Evolutionary conservation across 1,284 basidiomycete species (phyloP).

Genomic region (Malassezia restricta): DNA sequence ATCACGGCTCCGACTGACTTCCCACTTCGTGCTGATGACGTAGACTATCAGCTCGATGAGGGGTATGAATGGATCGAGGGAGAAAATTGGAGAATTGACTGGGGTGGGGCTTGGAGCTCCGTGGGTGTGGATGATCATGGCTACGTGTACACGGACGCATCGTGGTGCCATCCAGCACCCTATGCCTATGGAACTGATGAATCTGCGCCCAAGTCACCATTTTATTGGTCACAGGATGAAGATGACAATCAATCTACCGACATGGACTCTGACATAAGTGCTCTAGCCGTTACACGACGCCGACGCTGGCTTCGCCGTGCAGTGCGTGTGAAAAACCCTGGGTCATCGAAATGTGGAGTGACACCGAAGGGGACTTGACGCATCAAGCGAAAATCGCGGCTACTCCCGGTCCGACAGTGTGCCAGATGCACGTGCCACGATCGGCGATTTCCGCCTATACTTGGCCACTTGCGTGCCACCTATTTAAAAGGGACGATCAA

Average conservation of each 20-base stretch:
- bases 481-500: too few relatives aligned
- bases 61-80: conserved; percentile 42
- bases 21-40: not conserved
- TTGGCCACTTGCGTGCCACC: too few relatives aligned
- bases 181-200: conserved; percentile 30
- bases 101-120: conserved; percentile 37
- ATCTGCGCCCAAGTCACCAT: not conserved
- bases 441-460: too few relatives aligned
- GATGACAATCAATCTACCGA: conserved; percentile 4
- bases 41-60: conserved; percentile 18
- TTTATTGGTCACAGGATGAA: not conserved
- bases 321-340: not conserved
- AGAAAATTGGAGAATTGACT: conserved; percentile 45
- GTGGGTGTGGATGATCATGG: conserved; percentile 40
- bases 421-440: too few relatives aligned
- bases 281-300: conserved; percentile 11
- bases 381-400: too few relatives aligned
- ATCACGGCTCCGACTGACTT: not conserved
- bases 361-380: too few relatives aligned
- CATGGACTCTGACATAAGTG: not conserved
- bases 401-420: too few relatives aligned
- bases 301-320: conserved; percentile 18
- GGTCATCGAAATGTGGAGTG: too few relatives aligned
- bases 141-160: conserved; percentile 40
- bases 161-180: conserved; percentile 39